These are phyloP conservation scores for Apophysomyces ossiformis DNA, from an alignment of 371 early-diverging fungal genomes.

Conservation along the genomic window DNA sequence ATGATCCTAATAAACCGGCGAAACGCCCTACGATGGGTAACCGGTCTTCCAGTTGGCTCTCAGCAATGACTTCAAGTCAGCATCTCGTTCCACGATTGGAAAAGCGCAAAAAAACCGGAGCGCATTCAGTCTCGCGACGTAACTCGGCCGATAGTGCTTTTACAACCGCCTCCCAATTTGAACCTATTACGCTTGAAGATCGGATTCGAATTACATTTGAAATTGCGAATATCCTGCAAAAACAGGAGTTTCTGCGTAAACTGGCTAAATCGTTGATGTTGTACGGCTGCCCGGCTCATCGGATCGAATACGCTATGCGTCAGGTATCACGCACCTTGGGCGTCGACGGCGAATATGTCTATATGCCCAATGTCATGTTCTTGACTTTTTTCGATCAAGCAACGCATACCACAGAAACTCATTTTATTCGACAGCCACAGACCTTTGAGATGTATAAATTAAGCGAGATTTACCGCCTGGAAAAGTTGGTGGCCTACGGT, in stretches of 20 bases:
- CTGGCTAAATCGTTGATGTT: slow-evolving; percentile 58
- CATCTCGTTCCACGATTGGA: slow-evolving; percentile 52
- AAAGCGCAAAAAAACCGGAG: slow-evolving; percentile 32
- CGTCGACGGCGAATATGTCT: slow-evolving; percentile 71
- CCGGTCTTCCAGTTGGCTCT: slow-evolving; percentile 51
- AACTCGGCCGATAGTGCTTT: slow-evolving; percentile 48
- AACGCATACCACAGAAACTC: slow-evolving; percentile 81
- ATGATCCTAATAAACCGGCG: slow-evolving; percentile 9
- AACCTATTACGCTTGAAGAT: slow-evolving; percentile 59
- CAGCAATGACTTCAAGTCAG: slow-evolving; percentile 39
- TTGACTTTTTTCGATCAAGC: slow-evolving; percentile 74
- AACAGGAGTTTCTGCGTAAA: slow-evolving; percentile 65
- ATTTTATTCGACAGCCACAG: slow-evolving; percentile 63
- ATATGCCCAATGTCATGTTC: slow-evolving; percentile 75
- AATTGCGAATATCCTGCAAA: slow-evolving; percentile 63
- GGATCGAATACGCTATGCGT: slow-evolving; percentile 60
- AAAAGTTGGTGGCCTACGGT: slow-evolving; percentile 52
- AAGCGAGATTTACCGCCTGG: slow-evolving; percentile 62
- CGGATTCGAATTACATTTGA: slow-evolving; percentile 63
- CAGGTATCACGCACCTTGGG: slow-evolving; percentile 59
- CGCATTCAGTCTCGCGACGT: slow-evolving; percentile 39
- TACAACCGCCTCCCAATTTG: slow-evolving; percentile 55
- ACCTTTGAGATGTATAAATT: slow-evolving; percentile 76
- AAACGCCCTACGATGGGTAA: slow-evolving; percentile 38
- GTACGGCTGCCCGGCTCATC: slow-evolving; percentile 66